Conservation (phyloP, 305 asterid genomes). For the Fraxinus angustifolia region DNA sequence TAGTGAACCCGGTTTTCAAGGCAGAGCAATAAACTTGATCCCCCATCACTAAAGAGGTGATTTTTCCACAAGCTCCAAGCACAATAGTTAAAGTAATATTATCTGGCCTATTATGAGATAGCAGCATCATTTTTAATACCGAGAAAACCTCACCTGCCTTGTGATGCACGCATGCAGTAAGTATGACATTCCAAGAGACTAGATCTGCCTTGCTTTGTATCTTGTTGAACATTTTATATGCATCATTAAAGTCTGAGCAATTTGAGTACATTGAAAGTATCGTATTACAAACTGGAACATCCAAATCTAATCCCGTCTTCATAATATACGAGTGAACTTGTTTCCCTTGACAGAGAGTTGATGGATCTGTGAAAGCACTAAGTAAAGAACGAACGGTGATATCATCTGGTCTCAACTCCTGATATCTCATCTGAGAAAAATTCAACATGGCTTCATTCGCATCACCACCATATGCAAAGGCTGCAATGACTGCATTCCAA, state of each 20-base stretch:
- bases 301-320: constrained; percentile 42
- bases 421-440: constrained; percentile 59
- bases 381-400: constrained; percentile 65
- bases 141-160: constrained; percentile 44
- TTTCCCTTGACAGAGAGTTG: constrained; percentile 48
- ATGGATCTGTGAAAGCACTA: constrained; percentile 45
- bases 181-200: constrained; percentile 73
- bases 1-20: constrained; percentile 41
- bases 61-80: constrained; percentile 55
- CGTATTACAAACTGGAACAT: constrained; percentile 59
- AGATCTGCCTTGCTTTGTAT: constrained; percentile 46
- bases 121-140: constrained; percentile 47
- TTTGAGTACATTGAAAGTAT: constrained; percentile 65
- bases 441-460: constrained; percentile 43
- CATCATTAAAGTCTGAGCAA: constrained; percentile 45
- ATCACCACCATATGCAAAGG: constrained; percentile 53
- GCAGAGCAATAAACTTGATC: constrained; percentile 43
- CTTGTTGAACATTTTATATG: constrained; percentile 43
- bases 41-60: constrained; percentile 54
- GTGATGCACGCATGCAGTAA: constrained; percentile 49
- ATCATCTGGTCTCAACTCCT: constrained; percentile 46
- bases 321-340: constrained; percentile 55
- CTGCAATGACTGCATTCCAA: constrained; percentile 68
- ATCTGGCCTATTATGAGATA: constrained; percentile 46
- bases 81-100: constrained; percentile 44